Conservation (phyloP, 768 basidiomycete genomes). For the Amanita pseudoporphyria region DNA sequence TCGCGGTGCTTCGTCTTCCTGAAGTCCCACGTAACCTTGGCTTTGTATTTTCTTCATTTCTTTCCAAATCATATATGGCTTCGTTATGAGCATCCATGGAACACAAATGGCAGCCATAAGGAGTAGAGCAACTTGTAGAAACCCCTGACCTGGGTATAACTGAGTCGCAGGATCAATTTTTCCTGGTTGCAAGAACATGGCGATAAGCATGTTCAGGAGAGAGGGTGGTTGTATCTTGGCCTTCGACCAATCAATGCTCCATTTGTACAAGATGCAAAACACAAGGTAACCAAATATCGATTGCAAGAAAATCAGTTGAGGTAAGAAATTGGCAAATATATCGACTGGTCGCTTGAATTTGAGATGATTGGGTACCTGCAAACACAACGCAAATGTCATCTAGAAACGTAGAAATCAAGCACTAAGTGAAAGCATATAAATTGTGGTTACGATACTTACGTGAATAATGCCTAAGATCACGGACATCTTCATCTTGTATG, state of each 20-base stretch:
- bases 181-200: conserved; percentile 92
- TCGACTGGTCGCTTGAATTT: conserved; percentile 83
- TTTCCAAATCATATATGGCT: conserved; percentile 88
- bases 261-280: conserved; percentile 93
- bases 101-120: conserved; percentile 79
- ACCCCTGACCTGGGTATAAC: conserved; percentile 82
- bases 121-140: conserved; percentile 72
- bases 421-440: neutral
- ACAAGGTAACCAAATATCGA: conserved; percentile 97
- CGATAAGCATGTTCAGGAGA: conserved; percentile 90
- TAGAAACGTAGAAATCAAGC: conserved; percentile 22
- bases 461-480: conserved; percentile 94
- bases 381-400: conserved; percentile 98
- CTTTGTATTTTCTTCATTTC: conserved; percentile 78
- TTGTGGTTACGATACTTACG: conserved; percentile 36
- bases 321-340: conserved; percentile 92
- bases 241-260: conserved; percentile 86
- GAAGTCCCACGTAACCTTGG: conserved; percentile 75
- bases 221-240: conserved; percentile 70
- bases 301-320: conserved; percentile 95
- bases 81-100: conserved; percentile 87
- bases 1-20: conserved; percentile 42
- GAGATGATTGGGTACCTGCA: conserved; percentile 93
- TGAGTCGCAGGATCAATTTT: conserved; percentile 55
- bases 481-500: conserved; percentile 99